Conservation (phyloP, 1,139 yeast species). For the Debaryomycetaceae sp. region DNA sequence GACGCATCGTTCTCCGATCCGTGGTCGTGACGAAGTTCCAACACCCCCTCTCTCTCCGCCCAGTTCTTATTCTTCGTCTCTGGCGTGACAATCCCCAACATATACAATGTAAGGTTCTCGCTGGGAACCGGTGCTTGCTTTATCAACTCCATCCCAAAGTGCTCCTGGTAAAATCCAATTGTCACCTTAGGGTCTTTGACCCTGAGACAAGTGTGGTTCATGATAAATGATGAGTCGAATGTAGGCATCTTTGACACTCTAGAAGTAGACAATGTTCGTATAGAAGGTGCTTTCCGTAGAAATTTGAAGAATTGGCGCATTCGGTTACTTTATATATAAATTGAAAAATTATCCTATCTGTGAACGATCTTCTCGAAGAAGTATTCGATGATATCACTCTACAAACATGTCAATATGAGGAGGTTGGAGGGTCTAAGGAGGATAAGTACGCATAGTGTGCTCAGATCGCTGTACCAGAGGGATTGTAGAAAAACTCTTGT, state of each 20-base stretch:
- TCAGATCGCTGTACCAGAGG: background rate
- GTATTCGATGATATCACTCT: background rate
- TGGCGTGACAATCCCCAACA: constrained; percentile 58
- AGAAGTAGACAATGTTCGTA: background rate
- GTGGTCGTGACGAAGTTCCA: constrained; percentile 81
- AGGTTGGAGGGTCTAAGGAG: background rate
- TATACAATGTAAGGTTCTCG: constrained; percentile 60
- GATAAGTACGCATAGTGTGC: background rate
- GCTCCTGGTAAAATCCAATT: constrained; percentile 65
- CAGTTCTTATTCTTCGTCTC: constrained; percentile 41
- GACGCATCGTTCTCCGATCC: constrained; percentile 63
- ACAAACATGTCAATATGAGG: background rate
- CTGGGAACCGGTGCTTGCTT: constrained; percentile 52
- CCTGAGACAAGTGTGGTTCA: constrained; percentile 75
- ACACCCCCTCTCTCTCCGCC: constrained; percentile 68
- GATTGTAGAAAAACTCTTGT: constrained; percentile 26
- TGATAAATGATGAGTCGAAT: constrained; percentile 35
- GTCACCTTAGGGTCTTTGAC: constrained; percentile 78
- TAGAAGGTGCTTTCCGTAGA: background rate
- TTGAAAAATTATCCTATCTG: background rate
- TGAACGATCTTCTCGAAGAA: no score
- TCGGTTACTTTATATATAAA: background rate
- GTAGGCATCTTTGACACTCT: constrained; percentile 22
- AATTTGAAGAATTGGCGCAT: background rate
- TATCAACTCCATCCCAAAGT: constrained; percentile 71